These are phyloP conservation scores for Colletotrichum sp. DNA, from an alignment of 2,329 filamentous ascomycete species.

Conservation along the genomic window DNA sequence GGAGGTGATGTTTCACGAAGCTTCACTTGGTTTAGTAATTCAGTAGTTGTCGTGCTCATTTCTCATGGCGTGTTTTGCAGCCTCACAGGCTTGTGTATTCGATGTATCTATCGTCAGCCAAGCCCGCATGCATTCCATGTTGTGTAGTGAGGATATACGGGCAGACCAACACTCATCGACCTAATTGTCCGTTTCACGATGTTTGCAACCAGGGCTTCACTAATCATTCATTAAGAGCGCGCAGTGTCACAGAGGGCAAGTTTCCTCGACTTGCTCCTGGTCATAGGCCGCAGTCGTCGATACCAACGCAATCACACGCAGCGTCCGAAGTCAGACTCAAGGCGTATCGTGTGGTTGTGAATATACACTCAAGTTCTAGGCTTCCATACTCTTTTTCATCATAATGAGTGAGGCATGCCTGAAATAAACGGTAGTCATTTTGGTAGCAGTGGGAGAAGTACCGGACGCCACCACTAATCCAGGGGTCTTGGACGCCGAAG, in stretches of 20 bases:
- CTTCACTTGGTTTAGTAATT: neutral
- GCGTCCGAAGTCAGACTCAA: neutral
- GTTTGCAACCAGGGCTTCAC: neutral
- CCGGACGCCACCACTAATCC: neutral
- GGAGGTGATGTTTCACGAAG: neutral
- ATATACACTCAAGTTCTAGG: neutral
- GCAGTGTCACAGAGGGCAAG: neutral
- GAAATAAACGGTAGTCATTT: neutral
- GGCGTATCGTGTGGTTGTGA: neutral
- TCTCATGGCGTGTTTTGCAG: neutral
- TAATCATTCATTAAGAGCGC: neutral
- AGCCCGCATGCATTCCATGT: neutral
- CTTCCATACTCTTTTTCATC: neutral
- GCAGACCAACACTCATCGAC: neutral
- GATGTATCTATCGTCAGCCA: neutral
- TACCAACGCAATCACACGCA: neutral
- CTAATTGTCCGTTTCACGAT: neutral
- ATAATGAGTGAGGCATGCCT: accelerated
- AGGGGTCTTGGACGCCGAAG: neutral
- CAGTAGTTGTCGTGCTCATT: accelerated
- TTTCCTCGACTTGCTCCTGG: neutral
- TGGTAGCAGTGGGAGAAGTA: neutral
- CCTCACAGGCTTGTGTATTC: neutral
- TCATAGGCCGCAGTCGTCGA: neutral
- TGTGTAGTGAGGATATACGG: neutral